These are phyloP conservation scores for Margaritispora aquatica DNA, from an alignment of 495 filamentous ascomycete genomes.

Conservation along the genomic window DNA sequence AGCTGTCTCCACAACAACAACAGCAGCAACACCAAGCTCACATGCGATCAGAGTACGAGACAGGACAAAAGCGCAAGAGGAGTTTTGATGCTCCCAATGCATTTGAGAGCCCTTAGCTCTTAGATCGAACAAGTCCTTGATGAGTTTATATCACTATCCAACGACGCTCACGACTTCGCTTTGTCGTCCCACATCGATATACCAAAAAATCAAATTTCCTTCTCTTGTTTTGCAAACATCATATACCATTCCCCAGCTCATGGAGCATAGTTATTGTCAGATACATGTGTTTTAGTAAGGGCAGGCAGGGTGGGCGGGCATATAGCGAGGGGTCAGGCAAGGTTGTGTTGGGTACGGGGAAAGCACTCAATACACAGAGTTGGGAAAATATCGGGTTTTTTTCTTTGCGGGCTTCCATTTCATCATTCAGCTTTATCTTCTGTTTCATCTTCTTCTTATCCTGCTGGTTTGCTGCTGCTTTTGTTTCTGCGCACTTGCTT, in stretches of 20 bases:
- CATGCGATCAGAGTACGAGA: slow-evolving; percentile 18
- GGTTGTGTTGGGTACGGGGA: background rate
- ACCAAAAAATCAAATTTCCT: background rate
- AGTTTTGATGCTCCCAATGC: slow-evolving; percentile 33
- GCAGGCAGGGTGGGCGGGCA: background rate
- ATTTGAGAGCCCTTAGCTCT: slow-evolving; percentile 18
- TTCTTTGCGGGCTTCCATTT: background rate
- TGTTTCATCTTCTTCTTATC: background rate
- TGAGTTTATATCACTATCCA: background rate
- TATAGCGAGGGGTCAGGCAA: background rate
- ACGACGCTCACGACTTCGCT: slow-evolving; percentile 15
- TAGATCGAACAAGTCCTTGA: too few relatives aligned
- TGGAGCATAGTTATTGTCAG: slow-evolving; percentile 7
- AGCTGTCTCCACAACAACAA: slow-evolving; percentile 23
- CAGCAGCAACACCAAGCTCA: slow-evolving; percentile 18
- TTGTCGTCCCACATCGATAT: background rate
- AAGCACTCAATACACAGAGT: background rate
- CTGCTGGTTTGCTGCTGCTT: background rate
- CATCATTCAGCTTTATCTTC: background rate
- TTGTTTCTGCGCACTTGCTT: background rate
- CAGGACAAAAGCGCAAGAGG: slow-evolving; percentile 43
- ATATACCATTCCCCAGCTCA: background rate
- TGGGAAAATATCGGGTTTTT: background rate
- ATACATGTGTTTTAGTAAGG: slow-evolving; percentile 19
- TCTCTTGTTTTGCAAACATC: background rate